phyloP scores from a whole-genome alignment of 225 moss, liverwort and hornwort genomes.

The Bryum argenteum region DNA sequence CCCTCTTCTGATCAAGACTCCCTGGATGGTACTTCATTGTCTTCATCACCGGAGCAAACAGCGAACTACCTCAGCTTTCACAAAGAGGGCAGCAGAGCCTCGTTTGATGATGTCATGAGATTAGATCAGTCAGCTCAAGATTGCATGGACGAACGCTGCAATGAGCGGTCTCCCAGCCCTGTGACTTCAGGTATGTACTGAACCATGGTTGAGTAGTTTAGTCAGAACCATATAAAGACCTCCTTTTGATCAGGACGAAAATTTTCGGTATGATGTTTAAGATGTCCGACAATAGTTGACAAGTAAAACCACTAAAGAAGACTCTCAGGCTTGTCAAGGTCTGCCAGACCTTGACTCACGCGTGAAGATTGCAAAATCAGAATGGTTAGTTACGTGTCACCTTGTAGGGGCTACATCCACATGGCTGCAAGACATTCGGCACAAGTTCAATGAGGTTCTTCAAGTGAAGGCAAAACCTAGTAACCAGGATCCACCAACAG shows the following conservation, averaged over 20 bases:
- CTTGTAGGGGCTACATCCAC: conserved; percentile 56
- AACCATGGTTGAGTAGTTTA: background rate
- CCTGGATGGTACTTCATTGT: conserved; percentile 41
- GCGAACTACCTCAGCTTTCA: conserved; percentile 32
- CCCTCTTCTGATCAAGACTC: conserved; percentile 48
- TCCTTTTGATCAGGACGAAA: no score
- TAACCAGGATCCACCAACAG: conserved; percentile 32
- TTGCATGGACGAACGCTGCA: conserved; percentile 32
- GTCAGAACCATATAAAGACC: no score
- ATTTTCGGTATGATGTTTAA: no score
- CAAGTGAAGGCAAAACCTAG: conserved; percentile 48
- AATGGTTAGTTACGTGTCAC: conserved; percentile 13
- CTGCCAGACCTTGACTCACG: conserved; percentile 2
- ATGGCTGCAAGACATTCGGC: conserved; percentile 67
- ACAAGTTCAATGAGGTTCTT: conserved; percentile 63
- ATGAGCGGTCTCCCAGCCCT: conserved; percentile 33
- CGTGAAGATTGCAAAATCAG: conserved; percentile 7
- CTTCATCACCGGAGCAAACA: conserved; percentile 49
- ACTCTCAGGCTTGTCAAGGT: conserved; percentile 16
- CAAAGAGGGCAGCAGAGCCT: conserved; percentile 40
- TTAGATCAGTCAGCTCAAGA: conserved; percentile 34
- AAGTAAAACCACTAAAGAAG: background rate
- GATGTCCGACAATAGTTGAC: background rate
- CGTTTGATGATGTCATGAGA: conserved; percentile 41
- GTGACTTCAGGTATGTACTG: conserved; percentile 35